Evolutionary conservation across 2,329 filamentous ascomycete genomes (phyloP).

Genomic region (Aspergillus floridensis): DNA sequence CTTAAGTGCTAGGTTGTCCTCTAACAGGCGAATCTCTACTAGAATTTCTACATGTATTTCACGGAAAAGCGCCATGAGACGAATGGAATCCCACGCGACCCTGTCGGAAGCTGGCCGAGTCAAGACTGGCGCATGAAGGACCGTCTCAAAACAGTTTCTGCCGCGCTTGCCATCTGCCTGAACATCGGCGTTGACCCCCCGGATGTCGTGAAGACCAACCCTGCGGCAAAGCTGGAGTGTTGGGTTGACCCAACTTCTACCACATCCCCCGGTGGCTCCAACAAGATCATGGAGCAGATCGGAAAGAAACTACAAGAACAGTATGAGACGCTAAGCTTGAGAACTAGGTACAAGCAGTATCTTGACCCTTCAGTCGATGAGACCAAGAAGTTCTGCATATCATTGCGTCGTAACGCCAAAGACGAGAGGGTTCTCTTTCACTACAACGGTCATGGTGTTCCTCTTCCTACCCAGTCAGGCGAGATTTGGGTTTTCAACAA

Average conservation of each 20-base stretch:
- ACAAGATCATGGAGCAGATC: constrained; percentile 87
- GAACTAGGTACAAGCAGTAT: constrained; percentile 97
- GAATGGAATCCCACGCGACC: constrained; percentile 75
- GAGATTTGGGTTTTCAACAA: constrained; percentile 99
- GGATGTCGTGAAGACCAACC: constrained; percentile 92
- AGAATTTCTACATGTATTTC: constrained; percentile 99
- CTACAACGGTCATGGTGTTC: constrained; percentile 97
- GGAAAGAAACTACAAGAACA: constrained; percentile 94
- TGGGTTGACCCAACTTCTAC: constrained; percentile 90
- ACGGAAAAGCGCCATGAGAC: constrained; percentile 97
- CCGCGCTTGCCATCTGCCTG: constrained; percentile 87
- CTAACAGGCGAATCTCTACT: constrained; percentile 18
- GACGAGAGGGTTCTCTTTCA: constrained; percentile 96
- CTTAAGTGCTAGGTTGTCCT: background rate
- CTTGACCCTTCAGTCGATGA: constrained; percentile 96
- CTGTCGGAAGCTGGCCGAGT: constrained; percentile 54
- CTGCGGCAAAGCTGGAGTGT: constrained; percentile 89
- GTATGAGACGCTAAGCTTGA: constrained; percentile 90
- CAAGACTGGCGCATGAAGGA: constrained; percentile 98
- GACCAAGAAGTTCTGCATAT: constrained; percentile 93
- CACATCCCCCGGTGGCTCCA: constrained; percentile 63
- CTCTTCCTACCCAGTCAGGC: constrained; percentile 88
- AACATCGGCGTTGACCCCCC: constrained; percentile 98
- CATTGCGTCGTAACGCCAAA: constrained; percentile 85
- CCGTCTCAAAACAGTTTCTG: constrained; percentile 92